Conservation (phyloP, 768 basidiomycete genomes). For the Pleurotus platypus region DNA sequence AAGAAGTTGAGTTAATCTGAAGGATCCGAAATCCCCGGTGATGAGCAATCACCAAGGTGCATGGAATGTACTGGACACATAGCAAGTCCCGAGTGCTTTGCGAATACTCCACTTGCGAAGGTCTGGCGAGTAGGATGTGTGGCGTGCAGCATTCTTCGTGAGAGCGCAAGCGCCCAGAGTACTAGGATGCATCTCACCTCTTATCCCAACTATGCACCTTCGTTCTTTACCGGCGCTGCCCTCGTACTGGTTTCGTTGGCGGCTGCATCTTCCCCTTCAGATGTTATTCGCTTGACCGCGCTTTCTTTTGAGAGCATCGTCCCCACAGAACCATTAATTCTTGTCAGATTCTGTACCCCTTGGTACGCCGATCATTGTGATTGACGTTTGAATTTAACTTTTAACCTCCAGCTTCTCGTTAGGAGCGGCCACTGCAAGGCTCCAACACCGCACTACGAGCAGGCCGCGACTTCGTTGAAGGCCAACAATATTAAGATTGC, state of each 20-base stretch:
- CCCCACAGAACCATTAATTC: slow-evolving; percentile 65
- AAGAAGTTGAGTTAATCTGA: too few species aligned
- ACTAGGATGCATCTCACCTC: too few species aligned
- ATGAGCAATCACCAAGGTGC: too few species aligned
- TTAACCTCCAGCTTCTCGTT: slow-evolving; percentile 2
- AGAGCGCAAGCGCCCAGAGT: too few species aligned
- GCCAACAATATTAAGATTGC: slow-evolving; percentile 86
- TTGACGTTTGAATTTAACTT: neutral
- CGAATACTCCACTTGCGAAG: too few species aligned
- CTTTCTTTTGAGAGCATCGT: slow-evolving; percentile 67
- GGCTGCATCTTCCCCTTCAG: slow-evolving; percentile 66
- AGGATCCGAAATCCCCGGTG: too few species aligned
- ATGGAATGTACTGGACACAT: too few species aligned
- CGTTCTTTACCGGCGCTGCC: slow-evolving; percentile 44
- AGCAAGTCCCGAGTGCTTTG: too few species aligned
- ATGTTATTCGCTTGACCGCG: slow-evolving; percentile 77
- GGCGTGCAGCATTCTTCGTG: too few species aligned
- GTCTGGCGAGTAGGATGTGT: too few species aligned
- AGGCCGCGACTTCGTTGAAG: slow-evolving; percentile 91
- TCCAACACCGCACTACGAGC: slow-evolving; percentile 89
- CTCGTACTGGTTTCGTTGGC: slow-evolving; percentile 48
- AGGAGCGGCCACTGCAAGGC: slow-evolving; percentile 98
- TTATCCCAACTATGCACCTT: slow-evolving; percentile 56
- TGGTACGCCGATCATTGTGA: slow-evolving; percentile 43
- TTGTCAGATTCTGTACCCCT: slow-evolving; percentile 95